A percentile compares a stretch with the other conserved stretches of the same genome.
Conservation (phyloP, 1,284 basidiomycete species). For the Ustilago lituana region DNA sequence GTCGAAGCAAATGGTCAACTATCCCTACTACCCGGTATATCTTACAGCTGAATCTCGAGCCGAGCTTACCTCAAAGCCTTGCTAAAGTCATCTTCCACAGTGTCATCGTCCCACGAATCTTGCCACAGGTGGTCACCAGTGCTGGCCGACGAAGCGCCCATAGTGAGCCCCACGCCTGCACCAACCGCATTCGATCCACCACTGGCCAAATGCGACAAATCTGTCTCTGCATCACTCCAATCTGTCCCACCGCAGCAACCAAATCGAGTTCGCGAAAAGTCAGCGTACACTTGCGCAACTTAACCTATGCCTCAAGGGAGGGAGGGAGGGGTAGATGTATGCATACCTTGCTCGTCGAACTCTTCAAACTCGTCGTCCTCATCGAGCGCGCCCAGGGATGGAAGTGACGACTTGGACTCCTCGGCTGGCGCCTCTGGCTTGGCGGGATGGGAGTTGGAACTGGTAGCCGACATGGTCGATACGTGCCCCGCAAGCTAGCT, state of each 20-base stretch:
- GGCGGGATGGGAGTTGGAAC: constrained; percentile 26
- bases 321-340: not conserved
- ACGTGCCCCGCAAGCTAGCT: too few relatives aligned
- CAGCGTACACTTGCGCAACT: too few relatives aligned
- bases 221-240: constrained; percentile 84
- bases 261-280: too few relatives aligned
- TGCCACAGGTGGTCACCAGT: constrained; percentile 82
- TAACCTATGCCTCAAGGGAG: too few relatives aligned
- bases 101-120: constrained; percentile 99
- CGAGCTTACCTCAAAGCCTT: constrained; percentile 83
- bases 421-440: constrained; percentile 33
- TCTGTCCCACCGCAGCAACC: constrained; percentile 70
- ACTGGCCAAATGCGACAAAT: constrained; percentile 75
- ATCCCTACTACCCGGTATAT: not conserved
- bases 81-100: constrained; percentile 96
- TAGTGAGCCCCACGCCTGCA: constrained; percentile 43
- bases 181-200: constrained; percentile 35
- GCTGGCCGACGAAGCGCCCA: constrained; percentile 43
- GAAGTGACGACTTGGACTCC: constrained; percentile 42
- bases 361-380: constrained; percentile 68
- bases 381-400: constrained; percentile 61
- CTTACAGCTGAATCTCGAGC: not conserved
- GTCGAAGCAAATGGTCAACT: not conserved
- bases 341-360: constrained; percentile 64
- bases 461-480: constrained; percentile 34